Base-by-base conservation (phyloP, 2,329 filamentous ascomycete genomes). In the Ophiosphaerella korrae region DNA sequence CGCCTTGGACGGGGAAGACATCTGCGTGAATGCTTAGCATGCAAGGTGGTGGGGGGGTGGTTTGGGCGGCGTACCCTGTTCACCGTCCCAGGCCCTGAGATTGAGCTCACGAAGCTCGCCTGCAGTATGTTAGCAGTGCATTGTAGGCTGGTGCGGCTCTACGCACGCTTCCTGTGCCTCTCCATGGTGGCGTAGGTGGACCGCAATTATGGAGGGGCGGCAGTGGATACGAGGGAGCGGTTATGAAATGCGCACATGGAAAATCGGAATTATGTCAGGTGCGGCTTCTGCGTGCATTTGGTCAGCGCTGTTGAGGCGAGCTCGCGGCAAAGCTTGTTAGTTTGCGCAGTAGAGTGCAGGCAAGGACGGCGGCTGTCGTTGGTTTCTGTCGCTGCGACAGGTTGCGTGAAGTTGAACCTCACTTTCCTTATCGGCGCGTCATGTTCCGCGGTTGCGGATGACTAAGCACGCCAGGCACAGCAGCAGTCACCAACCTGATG, bases 31-130 rank as follows among this genome's bases (percentile, higher is more conserved):
- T 62, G 63, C 48, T 71, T 41, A 67, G 54, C 26, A 29, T 50
- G 48, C 13, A 32, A 41, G 14, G 42, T 45, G 26, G 33, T 45
- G 31, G 49, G 50, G 42, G 48, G 37, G 31, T 21, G 51, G 58
- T 45, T 51, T 45, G 38, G 52, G 41, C 55, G 58, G 51, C 71
- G 60, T 77, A 96, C 93, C 90, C 81, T 84, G 87, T 67, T 96
- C 90, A 68, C 91, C 92, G 72, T 88, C 82, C 94, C 94, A 99
- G 56, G 88, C 90, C 77, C 85, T 85, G 71, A 86, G 83, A 75
- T 99, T 99, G 68, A 95, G 81, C 78, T 88, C 84, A 80, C 92
- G 90, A 77, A 97, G 83, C 80, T 96, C 90, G 80, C 91, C 92
- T 97, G 71, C 13, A 35, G 13, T 24, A 7, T 40, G 57, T 74